phyloP scores from a whole-genome alignment of 2,329 filamentous ascomycete species.

The Verticillium longisporum region DNA sequence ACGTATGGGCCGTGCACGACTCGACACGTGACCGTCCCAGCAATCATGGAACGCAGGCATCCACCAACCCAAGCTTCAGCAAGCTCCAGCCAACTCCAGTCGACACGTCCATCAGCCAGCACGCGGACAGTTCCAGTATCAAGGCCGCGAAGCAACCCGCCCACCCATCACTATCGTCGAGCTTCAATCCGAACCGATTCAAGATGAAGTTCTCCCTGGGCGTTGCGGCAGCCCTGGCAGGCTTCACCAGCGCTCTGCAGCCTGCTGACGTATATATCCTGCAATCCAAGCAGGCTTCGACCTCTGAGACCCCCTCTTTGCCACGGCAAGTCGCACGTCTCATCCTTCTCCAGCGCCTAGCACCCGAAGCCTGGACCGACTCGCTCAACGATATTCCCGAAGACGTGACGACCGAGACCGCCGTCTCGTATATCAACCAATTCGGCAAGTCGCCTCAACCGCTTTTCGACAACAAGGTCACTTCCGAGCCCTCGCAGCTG shows the following conservation, averaged over 20 bases:
- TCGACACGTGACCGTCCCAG: neutral
- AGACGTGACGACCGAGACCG: slow-evolving; percentile 33
- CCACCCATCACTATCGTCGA: neutral
- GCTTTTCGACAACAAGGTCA: slow-evolving; percentile 39
- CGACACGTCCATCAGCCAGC: no score
- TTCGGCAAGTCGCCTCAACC: slow-evolving; percentile 47
- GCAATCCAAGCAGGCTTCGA: slow-evolving; percentile 22
- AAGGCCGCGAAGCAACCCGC: slow-evolving; percentile 1
- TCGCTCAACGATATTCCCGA: slow-evolving; percentile 38
- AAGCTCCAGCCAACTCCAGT: slow-evolving; percentile 4
- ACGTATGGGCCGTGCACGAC: neutral
- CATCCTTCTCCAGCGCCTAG: slow-evolving; percentile 51
- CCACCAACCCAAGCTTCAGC: slow-evolving; percentile 1
- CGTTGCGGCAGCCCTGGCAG: slow-evolving; percentile 28
- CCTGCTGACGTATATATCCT: slow-evolving; percentile 50
- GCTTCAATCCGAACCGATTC: slow-evolving; percentile 4
- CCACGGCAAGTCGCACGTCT: slow-evolving; percentile 49
- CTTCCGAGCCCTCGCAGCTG: slow-evolving; percentile 42
- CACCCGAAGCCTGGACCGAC: slow-evolving; percentile 34
- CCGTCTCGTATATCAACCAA: slow-evolving; percentile 49
- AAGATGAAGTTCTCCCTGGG: slow-evolving; percentile 37
- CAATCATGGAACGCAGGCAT: neutral
- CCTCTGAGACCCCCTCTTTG: slow-evolving; percentile 31
- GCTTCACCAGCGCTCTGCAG: slow-evolving; percentile 30
- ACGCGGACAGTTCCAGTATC: neutral